Evolutionary conservation across 2,329 filamentous ascomycete genomes (phyloP), one percentile per base, ranked within the genome.

Genomic region (Emmonsiellopsis sp.): DNA sequence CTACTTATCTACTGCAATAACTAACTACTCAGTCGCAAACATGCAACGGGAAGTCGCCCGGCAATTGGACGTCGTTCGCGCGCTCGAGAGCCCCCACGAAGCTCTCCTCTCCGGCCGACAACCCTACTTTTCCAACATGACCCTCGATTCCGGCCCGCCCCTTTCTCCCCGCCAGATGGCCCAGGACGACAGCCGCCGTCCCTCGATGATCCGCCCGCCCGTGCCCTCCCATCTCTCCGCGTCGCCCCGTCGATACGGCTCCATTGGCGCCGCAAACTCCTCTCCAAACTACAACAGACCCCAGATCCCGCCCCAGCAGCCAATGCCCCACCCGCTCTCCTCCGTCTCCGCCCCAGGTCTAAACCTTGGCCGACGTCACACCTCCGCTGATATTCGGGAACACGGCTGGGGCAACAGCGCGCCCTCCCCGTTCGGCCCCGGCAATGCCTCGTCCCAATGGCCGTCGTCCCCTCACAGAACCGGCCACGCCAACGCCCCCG

Each of bases 351-450:
- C 81, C 39, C 78, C 80, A 27, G 70, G 68, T 1, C 80, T 82
- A 53, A 90, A 83, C 62, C 77, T 95, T 46, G 81, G 84, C 44
- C 84, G 92, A 58, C 83, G 92, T 56, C 93, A 98, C 71, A 98
- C 93, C 1, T 92, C 91, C 40, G 93, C 93, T 55, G 93, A 98
- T 67, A 97, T 98, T 61, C 85, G 93, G 51, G 86, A 91, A 62
- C 86, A 90, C 65, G 88, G 86, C 39, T 92, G 87, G 83, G 6
- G 76, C 68, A 58, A 74, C 63, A 46, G 67, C 71, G 14, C 66
- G 57, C 53, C 57, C 55, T 54, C 33, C 54, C 61, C 57, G 65
- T 68, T 42, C 61, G 66, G 48, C 64, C 75, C 42, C 77, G 81
- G 83, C 9, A 77, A 82, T 57, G 77, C 77, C 51, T 79, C 78